phyloP scores from a whole-genome alignment of 768 basidiomycete genomes.

The Gautieria morchelliformis region DNA sequence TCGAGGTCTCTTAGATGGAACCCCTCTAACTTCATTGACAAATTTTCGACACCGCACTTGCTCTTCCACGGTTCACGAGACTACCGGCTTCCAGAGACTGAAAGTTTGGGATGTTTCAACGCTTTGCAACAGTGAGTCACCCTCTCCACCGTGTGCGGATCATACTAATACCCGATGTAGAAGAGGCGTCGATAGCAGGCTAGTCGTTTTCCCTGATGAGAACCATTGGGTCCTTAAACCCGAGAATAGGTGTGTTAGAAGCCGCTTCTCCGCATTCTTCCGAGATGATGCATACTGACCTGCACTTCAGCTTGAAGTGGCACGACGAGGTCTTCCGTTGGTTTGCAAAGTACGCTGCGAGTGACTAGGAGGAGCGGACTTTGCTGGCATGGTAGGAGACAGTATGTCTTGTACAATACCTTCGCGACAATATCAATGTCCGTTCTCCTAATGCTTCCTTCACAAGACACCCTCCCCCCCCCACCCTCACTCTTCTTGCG shows the following conservation, averaged over 20 bases:
- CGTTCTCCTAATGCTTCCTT: no score
- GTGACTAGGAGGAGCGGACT: no score
- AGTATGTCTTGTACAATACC: no score
- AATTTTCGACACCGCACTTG: conserved; percentile 82
- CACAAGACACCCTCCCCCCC: no score
- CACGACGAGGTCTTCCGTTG: conserved; percentile 90
- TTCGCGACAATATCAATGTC: no score
- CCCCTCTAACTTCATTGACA: conserved; percentile 71
- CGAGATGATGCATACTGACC: not conserved
- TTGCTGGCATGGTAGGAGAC: no score
- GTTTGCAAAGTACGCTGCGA: conserved; percentile 35
- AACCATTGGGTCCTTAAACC: conserved; percentile 88
- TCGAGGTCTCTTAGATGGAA: conserved; percentile 40
- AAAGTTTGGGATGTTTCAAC: conserved; percentile 78
- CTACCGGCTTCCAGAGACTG: conserved; percentile 77
- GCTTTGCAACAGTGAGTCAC: conserved; percentile 67
- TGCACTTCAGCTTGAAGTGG: conserved; percentile 68
- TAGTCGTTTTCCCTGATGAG: conserved; percentile 82
- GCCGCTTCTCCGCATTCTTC: not conserved
- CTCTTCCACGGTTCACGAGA: conserved; percentile 85
- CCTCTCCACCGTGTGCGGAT: conserved; percentile 11
- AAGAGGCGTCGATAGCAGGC: conserved; percentile 58
- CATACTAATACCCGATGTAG: conserved; percentile 25
- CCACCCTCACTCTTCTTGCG: no score
- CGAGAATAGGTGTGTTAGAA: conserved; percentile 51